A percentile compares a stretch with the other conserved stretches of the same genome.
These are phyloP conservation scores for Cladosporium sp. DNA, from an alignment of 2,329 filamentous ascomycete species.

Conservation along the genomic window DNA sequence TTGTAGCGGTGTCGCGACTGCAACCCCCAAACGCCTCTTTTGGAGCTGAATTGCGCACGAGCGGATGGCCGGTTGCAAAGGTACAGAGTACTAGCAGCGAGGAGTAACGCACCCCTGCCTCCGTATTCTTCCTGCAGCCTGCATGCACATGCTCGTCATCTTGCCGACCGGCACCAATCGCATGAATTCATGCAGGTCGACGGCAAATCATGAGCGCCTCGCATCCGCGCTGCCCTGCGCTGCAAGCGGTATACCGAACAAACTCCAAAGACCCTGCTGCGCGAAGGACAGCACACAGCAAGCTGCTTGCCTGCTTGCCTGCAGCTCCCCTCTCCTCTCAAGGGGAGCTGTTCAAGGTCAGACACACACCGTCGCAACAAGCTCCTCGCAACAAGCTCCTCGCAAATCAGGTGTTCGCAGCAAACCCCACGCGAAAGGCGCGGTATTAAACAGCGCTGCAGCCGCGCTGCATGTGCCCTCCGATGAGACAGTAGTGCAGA, in stretches of 20 bases:
- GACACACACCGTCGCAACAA: neutral
- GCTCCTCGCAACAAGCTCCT: neutral
- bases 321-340: too few relatives aligned
- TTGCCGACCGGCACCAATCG: conserved; percentile 2
- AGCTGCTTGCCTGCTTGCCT: neutral
- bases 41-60: conserved; percentile 1
- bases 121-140: conserved; percentile 5
- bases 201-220: conserved; percentile 7
- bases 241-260: conserved; percentile 4
- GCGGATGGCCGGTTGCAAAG: neutral
- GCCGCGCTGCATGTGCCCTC: neutral
- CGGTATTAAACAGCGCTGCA: neutral
- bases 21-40: neutral
- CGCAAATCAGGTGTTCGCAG: neutral
- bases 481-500: neutral
- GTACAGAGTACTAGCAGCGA: neutral
- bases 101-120: conserved; percentile 9
- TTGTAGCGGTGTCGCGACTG: conserved; percentile 12
- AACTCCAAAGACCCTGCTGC: conserved; percentile 1
- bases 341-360: neutral
- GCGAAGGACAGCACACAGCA: neutral
- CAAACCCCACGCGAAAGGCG: conserved; percentile 2
- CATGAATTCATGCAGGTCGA: conserved; percentile 1
- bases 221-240: conserved; percentile 1
- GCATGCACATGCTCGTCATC: conserved; percentile 5